Conservation (phyloP, 2,329 filamentous ascomycete species). For the Stachybotrys chlorohalonatus region DNA sequence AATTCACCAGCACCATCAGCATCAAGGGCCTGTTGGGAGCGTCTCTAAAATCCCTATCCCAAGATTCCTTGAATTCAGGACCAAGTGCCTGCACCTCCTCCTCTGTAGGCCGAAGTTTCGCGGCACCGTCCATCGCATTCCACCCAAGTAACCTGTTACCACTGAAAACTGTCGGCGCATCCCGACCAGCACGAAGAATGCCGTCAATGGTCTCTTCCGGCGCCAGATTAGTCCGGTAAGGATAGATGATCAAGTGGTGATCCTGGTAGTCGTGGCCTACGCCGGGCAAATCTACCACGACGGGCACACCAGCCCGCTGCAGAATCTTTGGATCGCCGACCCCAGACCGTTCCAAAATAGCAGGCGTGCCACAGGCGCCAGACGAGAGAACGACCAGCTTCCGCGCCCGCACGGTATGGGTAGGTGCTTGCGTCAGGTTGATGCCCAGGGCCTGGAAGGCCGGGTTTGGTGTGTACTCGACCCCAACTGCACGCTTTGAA, state of each 20-base stretch:
- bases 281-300: conserved; percentile 34
- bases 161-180: conserved; percentile 11
- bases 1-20: conserved; percentile 20
- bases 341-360: conserved; percentile 52
- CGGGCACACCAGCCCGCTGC: conserved; percentile 30
- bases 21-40: conserved; percentile 31
- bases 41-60: conserved; percentile 40
- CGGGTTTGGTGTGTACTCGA: conserved; percentile 42
- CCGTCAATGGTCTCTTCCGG: conserved; percentile 30
- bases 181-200: conserved; percentile 32
- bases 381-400: conserved; percentile 17
- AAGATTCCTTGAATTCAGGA: conserved; percentile 38
- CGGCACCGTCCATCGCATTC: conserved; percentile 43
- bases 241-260: conserved; percentile 40
- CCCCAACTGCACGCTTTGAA: conserved; percentile 38
- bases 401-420: conserved; percentile 5
- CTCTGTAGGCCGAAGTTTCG: conserved; percentile 43
- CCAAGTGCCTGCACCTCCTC: conserved; percentile 40
- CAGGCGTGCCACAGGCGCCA: conserved; percentile 41
- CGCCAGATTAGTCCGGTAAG: conserved; percentile 27
- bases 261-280: conserved; percentile 45
- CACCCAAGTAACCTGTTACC: conserved; percentile 43
- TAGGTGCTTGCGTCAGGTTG: neutral
- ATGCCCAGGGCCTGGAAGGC: conserved; percentile 3
- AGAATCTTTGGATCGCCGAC: conserved; percentile 41